A percentile compares a stretch with the other conserved stretches of the same genome.
phyloP scores from a whole-genome alignment of 305 asterid genomes.

The Plantago rigida region DNA sequence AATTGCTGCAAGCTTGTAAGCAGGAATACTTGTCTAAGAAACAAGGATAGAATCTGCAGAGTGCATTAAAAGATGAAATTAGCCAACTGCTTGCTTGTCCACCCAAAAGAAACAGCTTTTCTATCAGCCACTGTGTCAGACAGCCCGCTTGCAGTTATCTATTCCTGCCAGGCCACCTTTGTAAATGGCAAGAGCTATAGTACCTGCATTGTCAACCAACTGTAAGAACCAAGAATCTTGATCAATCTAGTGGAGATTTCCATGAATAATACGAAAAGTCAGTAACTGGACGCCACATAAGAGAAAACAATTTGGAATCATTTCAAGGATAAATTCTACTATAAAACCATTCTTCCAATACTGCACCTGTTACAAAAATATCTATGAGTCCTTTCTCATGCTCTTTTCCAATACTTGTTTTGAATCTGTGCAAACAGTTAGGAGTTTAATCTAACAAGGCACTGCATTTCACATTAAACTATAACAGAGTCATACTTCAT shows the following conservation, averaged over 20 bases:
- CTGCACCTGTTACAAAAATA: not conserved
- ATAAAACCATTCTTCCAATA: not conserved
- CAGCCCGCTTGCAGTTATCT: slow-evolving; percentile 13
- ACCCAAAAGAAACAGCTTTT: slow-evolving; percentile 18
- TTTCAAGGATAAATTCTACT: not conserved
- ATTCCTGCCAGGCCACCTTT: slow-evolving; percentile 22
- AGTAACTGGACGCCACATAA: not conserved
- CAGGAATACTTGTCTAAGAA: slow-evolving; percentile 19
- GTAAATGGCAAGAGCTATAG: slow-evolving; percentile 18
- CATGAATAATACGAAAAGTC: not conserved
- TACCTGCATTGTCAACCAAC: slow-evolving; percentile 39
- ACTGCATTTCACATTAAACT: no score
- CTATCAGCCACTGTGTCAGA: slow-evolving; percentile 16
- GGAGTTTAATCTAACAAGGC: not conserved
- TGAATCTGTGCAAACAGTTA: not conserved
- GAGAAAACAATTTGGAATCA: not conserved
- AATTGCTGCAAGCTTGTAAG: slow-evolving; percentile 24
- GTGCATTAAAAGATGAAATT: slow-evolving; percentile 14
- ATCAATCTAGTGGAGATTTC: slow-evolving; percentile 13
- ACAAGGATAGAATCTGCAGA: slow-evolving; percentile 31
- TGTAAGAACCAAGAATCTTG: slow-evolving; percentile 26
- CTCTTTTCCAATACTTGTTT: not conserved
- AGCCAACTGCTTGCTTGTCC: slow-evolving; percentile 7
- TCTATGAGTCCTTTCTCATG: no score
- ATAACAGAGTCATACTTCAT: no score